Base-by-base conservation (phyloP, 2,329 filamentous ascomycete species). In the Daldinia sp. region DNA sequence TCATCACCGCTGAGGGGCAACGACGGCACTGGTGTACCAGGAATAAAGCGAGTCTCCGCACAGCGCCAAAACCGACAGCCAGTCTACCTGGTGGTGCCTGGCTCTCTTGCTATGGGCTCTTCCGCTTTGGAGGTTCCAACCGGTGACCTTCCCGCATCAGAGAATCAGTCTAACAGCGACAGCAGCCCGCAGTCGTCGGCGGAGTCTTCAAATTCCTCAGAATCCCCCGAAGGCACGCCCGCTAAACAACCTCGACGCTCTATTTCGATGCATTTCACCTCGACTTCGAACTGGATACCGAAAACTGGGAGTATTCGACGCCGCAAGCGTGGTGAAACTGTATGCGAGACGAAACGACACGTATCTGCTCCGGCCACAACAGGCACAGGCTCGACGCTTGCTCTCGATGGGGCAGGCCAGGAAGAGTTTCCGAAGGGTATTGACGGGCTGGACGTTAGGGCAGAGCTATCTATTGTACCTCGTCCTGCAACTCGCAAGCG, bases 201-300 rank as follows among this genome's bases (percentile, higher is more conserved):
- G 21, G 66, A 69, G 15, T 69, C 70, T 6, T 61, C 60, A 6
- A 62, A 62, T 27, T 69, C 76, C 1, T 61, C 60, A 6, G 63
- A 62, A 29, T 69, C 76, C 1, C 71, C 74, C 1, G 78, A 81
- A 34, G 75, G 75, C 25, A 80, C 79, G 1, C 79, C 80, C 1
- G 77, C 80, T 6, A 82, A 80, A 68, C 78, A 75, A 51, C 77
- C 83, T 10, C 80, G 79, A 55, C 81, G 83, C 61, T 87, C 87
- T 13, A 77, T 85, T 23, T 88, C 87, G 13, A 83, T 86, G 80
- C 85, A 87, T 56, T 85, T 89, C 62, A 80, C 80, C 62, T 84
- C 86, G 1, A 81, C 86, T 13, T 79, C 77, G 50, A 83, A 77
- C 50, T 88, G 86, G 85, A 83, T 87, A 64, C 77, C 83, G 30